phyloP scores from a whole-genome alignment of 345 rosid genomes.

The Gossypium turneri region DNA sequence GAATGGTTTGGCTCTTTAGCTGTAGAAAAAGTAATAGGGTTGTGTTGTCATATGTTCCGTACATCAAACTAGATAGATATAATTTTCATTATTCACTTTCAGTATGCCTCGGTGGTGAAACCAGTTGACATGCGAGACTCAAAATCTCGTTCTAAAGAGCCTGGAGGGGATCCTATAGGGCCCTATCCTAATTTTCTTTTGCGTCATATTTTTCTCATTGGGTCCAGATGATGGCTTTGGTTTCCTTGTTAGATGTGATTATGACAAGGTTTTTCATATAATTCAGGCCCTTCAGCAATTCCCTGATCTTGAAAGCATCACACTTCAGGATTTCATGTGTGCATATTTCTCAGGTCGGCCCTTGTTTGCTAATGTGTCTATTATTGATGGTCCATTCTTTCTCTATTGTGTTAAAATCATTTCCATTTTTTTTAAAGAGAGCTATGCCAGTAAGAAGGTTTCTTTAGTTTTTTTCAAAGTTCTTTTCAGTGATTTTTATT shows the following conservation, averaged over 20 bases:
- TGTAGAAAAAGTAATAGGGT: background rate
- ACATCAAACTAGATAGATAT: background rate
- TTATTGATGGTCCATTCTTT: background rate
- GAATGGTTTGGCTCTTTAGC: background rate
- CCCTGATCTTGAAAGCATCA: slow-evolving; percentile 29
- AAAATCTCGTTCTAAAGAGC: background rate
- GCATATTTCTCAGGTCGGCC: slow-evolving; percentile 69
- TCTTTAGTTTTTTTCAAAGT: background rate
- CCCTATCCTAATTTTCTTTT: background rate
- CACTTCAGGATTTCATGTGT: slow-evolving; percentile 59
- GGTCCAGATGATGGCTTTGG: background rate
- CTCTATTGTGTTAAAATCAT: background rate
- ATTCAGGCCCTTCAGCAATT: slow-evolving; percentile 46
- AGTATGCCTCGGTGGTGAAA: background rate
- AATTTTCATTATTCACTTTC: background rate
- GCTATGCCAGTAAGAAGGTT: background rate
- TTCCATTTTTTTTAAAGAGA: background rate
- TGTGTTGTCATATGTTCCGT: background rate
- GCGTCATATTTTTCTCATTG: background rate
- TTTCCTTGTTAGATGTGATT: slow-evolving; percentile 8
- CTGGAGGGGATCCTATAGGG: background rate
- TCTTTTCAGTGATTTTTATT: background rate
- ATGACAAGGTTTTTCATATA: background rate
- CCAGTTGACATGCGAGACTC: background rate
- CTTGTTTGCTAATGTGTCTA: slow-evolving; percentile 12